These are phyloP conservation scores for Boletus reticulatus DNA, from an alignment of 768 basidiomycete genomes.

Conservation along the genomic window DNA sequence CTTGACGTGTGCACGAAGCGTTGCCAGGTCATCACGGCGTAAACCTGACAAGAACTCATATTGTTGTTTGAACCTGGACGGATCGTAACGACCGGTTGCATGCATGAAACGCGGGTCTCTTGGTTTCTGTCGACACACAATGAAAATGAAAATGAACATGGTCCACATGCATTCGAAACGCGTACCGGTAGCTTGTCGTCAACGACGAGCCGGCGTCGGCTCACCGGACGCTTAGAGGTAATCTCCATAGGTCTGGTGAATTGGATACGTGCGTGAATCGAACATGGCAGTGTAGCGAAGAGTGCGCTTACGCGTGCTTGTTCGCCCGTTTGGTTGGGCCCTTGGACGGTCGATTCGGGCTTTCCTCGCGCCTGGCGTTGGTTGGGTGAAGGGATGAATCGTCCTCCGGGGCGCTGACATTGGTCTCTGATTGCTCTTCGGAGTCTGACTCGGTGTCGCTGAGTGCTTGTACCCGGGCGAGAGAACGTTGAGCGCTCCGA, in stretches of 20 bases:
- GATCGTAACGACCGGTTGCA: slow-evolving; percentile 64
- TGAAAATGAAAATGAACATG: neutral
- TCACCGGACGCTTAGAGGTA: slow-evolving; percentile 82
- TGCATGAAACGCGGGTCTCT: slow-evolving; percentile 88
- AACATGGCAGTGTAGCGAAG: neutral
- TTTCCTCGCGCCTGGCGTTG: slow-evolving; percentile 35
- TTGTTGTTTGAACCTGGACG: slow-evolving; percentile 60
- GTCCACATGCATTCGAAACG: neutral
- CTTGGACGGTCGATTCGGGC: slow-evolving; percentile 40
- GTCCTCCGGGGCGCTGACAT: slow-evolving; percentile 1
- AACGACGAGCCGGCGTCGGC: slow-evolving; percentile 65
- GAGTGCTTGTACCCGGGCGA: slow-evolving; percentile 42
- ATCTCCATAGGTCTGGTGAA: slow-evolving; percentile 68
- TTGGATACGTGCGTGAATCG: neutral
- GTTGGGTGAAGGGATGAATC: slow-evolving; percentile 2
- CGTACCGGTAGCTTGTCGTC: slow-evolving; percentile 66
- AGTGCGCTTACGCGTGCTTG: slow-evolving; percentile 80
- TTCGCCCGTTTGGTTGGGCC: slow-evolving; percentile 59
- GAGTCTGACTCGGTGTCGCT: slow-evolving; percentile 39
- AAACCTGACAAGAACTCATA: slow-evolving; percentile 75
- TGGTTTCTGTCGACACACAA: slow-evolving; percentile 47
- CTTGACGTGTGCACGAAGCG: slow-evolving; percentile 63
- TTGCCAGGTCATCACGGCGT: slow-evolving; percentile 61
- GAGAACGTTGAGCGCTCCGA: slow-evolving; percentile 58
- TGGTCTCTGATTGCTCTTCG: slow-evolving; percentile 19